Conservation (phyloP, 1,284 basidiomycete genomes). For the Leccinum subatratum region DNA sequence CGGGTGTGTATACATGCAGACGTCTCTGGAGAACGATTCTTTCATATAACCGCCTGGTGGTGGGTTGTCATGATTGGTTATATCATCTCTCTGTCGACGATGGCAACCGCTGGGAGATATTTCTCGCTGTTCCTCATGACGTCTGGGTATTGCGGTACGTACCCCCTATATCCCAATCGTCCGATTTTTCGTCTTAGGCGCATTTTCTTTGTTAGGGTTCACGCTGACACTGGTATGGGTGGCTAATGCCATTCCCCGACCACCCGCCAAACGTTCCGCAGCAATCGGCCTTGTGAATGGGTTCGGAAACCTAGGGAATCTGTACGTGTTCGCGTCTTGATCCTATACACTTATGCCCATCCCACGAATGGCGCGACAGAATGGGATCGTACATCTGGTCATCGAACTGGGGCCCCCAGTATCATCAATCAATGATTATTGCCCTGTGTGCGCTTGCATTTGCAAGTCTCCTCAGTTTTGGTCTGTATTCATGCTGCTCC, state of each 20-base stretch:
- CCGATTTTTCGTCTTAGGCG: not conserved
- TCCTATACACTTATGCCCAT: not conserved
- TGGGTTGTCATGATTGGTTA: constrained; percentile 60
- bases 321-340: constrained; percentile 31
- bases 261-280: constrained; percentile 55
- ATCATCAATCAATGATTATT: constrained; percentile 53
- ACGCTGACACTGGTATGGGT: constrained; percentile 63
- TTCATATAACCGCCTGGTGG: constrained; percentile 34
- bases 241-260: constrained; percentile 57
- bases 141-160: constrained; percentile 49
- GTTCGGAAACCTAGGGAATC: constrained; percentile 31
- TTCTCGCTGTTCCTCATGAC: constrained; percentile 66
- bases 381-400: constrained; percentile 54
- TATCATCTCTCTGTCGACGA: constrained; percentile 58
- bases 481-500: constrained; percentile 25
- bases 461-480: constrained; percentile 35
- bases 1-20: not conserved
- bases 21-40: constrained; percentile 3
- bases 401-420: constrained; percentile 45
- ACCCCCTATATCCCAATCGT: not conserved
- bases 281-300: constrained; percentile 39
- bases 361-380: constrained; percentile 21
- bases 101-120: constrained; percentile 53
- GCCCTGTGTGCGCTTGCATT: constrained; percentile 41
- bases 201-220: constrained; percentile 38